A percentile compares a stretch with the other conserved stretches of the same genome.
These are phyloP conservation scores for Colletotrichum spaethianum DNA, from an alignment of 2,329 filamentous ascomycete genomes.

Conservation along the genomic window DNA sequence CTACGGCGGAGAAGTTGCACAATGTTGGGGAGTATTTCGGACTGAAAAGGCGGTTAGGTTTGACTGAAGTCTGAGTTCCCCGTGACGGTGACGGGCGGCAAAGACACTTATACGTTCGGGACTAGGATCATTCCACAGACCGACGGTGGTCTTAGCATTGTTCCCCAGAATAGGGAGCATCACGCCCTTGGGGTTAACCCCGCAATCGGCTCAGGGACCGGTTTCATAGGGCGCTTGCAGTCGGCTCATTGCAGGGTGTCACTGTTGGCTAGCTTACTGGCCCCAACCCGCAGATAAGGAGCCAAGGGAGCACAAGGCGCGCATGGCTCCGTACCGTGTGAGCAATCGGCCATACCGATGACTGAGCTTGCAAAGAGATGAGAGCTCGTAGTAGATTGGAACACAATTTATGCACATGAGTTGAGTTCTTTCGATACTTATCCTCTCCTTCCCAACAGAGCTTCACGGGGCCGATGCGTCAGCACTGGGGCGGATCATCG, in stretches of 20 bases:
- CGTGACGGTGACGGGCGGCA: conserved; percentile 35
- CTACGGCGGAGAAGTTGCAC: conserved; percentile 7
- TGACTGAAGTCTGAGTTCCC: conserved; percentile 28
- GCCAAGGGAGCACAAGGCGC: conserved; percentile 9
- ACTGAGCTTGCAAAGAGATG: not conserved
- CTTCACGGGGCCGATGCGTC: not conserved
- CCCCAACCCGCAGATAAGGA: conserved; percentile 10
- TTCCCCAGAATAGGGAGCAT: conserved; percentile 35
- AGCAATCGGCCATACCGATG: not conserved
- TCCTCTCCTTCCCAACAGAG: not conserved
- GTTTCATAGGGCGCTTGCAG: conserved; percentile 38
- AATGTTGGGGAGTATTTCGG: not conserved
- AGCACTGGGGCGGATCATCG: not conserved
- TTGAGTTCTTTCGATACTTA: not conserved
- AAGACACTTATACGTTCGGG: conserved; percentile 34
- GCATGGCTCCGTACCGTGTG: not conserved
- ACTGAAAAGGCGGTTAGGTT: conserved; percentile 4
- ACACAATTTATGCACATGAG: not conserved
- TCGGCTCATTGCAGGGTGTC: conserved; percentile 33
- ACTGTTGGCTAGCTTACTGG: not conserved
- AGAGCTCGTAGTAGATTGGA: too few species aligned
- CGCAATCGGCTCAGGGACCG: conserved; percentile 32
- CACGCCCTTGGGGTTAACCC: conserved; percentile 34
- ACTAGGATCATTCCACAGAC: conserved; percentile 31
- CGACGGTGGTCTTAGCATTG: conserved; percentile 26